Conservation (phyloP, 768 basidiomycete species). For the Polyporus arcularius region DNA sequence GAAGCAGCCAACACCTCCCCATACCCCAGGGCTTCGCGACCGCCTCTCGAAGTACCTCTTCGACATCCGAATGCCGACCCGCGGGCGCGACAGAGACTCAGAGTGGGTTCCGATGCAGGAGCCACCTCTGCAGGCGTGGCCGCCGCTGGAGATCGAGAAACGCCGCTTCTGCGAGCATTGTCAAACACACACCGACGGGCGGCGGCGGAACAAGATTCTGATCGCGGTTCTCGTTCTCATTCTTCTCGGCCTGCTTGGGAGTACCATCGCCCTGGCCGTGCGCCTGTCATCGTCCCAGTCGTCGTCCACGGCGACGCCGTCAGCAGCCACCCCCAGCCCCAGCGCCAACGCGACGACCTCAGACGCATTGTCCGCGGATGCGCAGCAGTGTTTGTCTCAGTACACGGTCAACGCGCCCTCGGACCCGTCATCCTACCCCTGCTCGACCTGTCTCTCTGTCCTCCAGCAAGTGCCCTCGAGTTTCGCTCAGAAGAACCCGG, state of each 20-base stretch:
- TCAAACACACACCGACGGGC: conserved; percentile 26
- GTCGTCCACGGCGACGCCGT: neutral
- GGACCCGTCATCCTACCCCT: conserved; percentile 46
- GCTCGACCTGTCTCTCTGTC: conserved; percentile 44
- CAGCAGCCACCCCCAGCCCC: conserved; percentile 14
- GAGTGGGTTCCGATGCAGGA: conserved; percentile 30
- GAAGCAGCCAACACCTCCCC: conserved; percentile 28
- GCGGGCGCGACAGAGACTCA: conserved; percentile 23
- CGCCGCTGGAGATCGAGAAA: conserved; percentile 42
- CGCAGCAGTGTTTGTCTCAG: conserved; percentile 47
- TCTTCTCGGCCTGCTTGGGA: conserved; percentile 45
- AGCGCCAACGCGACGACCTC: conserved; percentile 25
- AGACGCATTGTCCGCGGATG: conserved; percentile 37
- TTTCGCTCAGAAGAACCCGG: conserved; percentile 31
- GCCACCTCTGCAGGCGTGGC: conserved; percentile 35
- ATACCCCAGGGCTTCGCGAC: conserved; percentile 27
- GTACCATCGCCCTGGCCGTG: conserved; percentile 39
- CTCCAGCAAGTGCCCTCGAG: conserved; percentile 42
- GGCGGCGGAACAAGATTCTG: conserved; percentile 33
- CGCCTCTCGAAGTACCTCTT: conserved; percentile 40
- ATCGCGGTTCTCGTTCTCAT: conserved; percentile 38
- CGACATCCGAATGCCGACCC: conserved; percentile 34
- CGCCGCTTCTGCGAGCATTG: conserved; percentile 27
- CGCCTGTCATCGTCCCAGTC: conserved; percentile 26
- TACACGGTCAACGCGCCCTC: conserved; percentile 47